phyloP scores from a whole-genome alignment of 1,284 basidiomycete species.

The Ustilago cynodontis region DNA sequence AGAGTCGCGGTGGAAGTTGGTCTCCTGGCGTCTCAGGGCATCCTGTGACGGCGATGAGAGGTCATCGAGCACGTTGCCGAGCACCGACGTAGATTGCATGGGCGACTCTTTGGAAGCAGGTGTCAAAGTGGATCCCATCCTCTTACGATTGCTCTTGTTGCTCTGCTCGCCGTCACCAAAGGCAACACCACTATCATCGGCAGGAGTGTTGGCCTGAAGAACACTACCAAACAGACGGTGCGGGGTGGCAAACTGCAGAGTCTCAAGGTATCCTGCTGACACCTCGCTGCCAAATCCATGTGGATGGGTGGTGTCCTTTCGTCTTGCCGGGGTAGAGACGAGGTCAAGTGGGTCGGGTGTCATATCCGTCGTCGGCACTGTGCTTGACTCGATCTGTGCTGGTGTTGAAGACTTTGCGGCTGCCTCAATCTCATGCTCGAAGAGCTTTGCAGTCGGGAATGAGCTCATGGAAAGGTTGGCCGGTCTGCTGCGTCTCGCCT shows the following conservation, averaged over 20 bases:
- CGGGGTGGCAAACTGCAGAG: slow-evolving; percentile 30
- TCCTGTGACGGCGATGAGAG: slow-evolving; percentile 40
- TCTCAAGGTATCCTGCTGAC: slow-evolving; percentile 16
- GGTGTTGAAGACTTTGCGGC: slow-evolving; percentile 25
- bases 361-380: slow-evolving; percentile 5
- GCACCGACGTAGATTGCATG: not conserved
- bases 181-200: slow-evolving; percentile 55
- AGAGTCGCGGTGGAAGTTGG: slow-evolving; percentile 44
- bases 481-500: slow-evolving; percentile 38
- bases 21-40: slow-evolving; percentile 37
- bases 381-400: not conserved
- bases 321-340: slow-evolving; percentile 35
- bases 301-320: slow-evolving; percentile 6
- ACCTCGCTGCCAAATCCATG: slow-evolving; percentile 16
- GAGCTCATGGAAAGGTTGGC: slow-evolving; percentile 41
- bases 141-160: slow-evolving; percentile 40
- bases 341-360: slow-evolving; percentile 14
- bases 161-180: slow-evolving; percentile 38
- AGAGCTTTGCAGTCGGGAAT: slow-evolving; percentile 48
- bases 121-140: slow-evolving; percentile 17
- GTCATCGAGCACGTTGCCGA: slow-evolving; percentile 28
- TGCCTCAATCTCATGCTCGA: slow-evolving; percentile 50
- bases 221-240: slow-evolving; percentile 36
- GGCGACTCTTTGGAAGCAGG: not conserved
- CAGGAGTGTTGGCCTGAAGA: slow-evolving; percentile 22